A percentile compares a stretch with the other conserved stretches of the same genome.
Evolutionary conservation across 1,284 basidiomycete genomes (phyloP).

Genomic region (Cryptococcus floricola): DNA sequence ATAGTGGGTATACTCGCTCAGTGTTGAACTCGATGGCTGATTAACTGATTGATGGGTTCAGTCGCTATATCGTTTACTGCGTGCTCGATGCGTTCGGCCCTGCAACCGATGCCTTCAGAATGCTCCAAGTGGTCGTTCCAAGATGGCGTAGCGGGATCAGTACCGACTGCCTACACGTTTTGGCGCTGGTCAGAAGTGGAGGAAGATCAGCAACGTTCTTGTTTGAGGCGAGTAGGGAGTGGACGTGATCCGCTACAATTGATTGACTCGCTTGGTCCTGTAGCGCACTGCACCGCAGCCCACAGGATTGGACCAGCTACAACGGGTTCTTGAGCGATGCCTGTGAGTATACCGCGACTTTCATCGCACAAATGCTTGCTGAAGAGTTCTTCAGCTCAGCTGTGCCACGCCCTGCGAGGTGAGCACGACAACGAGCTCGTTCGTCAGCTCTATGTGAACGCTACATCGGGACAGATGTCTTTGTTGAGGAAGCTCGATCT

Average conservation of each 20-base stretch:
- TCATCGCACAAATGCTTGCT: neutral
- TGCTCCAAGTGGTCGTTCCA: conserved; percentile 30
- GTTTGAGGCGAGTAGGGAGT: conserved; percentile 27
- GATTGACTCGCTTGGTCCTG: neutral
- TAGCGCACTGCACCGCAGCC: conserved; percentile 46
- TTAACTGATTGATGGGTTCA: neutral
- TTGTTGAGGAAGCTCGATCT: conserved; percentile 22
- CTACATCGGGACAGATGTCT: conserved; percentile 32
- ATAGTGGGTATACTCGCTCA: neutral
- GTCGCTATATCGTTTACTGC: conserved; percentile 47
- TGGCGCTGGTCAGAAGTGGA: neutral
- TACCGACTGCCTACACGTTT: neutral
- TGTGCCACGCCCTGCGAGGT: conserved; percentile 35
- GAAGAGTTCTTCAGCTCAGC: conserved; percentile 25
- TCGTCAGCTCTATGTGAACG: conserved; percentile 26
- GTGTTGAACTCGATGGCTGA: neutral
- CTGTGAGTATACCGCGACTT: conserved; percentile 22
- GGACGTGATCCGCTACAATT: neutral
- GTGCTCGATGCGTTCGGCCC: conserved; percentile 42
- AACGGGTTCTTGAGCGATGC: conserved; percentile 44
- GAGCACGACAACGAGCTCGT: conserved; percentile 28
- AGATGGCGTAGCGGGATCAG: neutral
- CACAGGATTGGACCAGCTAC: conserved; percentile 48
- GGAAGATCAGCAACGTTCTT: conserved; percentile 7
- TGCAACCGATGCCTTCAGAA: conserved; percentile 33